phyloP scores from a whole-genome alignment of 306 rosid species.

The Sicyos baderoa region DNA sequence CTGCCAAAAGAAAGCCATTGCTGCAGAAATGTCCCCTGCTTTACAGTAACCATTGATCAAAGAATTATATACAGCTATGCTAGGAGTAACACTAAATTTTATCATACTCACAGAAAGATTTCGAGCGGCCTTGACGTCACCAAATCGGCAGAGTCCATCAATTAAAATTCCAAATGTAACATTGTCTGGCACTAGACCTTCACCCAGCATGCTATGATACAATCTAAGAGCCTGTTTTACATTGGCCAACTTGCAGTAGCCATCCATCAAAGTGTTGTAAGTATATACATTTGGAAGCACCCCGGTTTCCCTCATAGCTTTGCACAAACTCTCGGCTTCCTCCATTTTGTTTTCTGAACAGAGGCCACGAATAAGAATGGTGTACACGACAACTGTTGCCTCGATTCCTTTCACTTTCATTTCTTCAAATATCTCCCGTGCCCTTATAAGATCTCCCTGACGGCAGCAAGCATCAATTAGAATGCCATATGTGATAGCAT shows the following conservation, averaged over 20 bases:
- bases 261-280: conserved; percentile 59
- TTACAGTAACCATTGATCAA: conserved; percentile 54
- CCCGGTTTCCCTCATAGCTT: conserved; percentile 37
- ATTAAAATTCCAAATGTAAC: conserved; percentile 47
- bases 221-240: conserved; percentile 32
- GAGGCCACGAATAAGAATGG: conserved; percentile 40
- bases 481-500: conserved; percentile 46
- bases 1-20: conserved; percentile 33
- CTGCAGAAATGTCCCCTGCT: conserved; percentile 39
- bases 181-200: conserved; percentile 45
- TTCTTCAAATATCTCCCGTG: conserved; percentile 44
- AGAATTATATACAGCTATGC: conserved; percentile 41
- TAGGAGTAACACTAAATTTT: conserved; percentile 51
- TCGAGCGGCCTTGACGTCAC: conserved; percentile 35
- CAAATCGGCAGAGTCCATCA: conserved; percentile 48
- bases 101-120: conserved; percentile 37
- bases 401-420: conserved; percentile 40
- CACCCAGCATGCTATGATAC: conserved; percentile 33
- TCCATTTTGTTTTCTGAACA: conserved; percentile 39
- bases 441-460: conserved; percentile 32
- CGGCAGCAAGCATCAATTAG: conserved; percentile 36
- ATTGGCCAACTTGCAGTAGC: conserved; percentile 47
- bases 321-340: conserved; percentile 42
- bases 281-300: conserved; percentile 49
- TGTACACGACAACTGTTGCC: conserved; percentile 42